Evolutionary conservation across 371 early-diverging fungal genomes (phyloP).

Genomic region (Chytridium lagenaria): DNA sequence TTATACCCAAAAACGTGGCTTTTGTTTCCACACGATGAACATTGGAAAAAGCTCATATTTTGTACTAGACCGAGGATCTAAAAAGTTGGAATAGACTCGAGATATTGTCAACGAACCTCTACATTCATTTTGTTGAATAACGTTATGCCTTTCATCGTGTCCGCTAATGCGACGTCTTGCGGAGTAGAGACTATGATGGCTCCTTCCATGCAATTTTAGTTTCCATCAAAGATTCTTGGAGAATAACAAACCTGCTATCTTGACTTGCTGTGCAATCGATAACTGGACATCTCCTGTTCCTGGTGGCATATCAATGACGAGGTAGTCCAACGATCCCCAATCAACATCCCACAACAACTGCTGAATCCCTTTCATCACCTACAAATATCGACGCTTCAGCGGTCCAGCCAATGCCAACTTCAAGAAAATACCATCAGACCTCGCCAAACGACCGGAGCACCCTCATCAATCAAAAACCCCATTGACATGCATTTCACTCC

Average conservation of each 20-base stretch:
- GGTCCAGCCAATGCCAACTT: too few species aligned
- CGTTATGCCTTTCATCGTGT: constrained; percentile 80
- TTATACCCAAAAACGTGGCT: constrained; percentile 81
- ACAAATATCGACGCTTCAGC: constrained; percentile 13
- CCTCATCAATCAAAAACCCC: constrained; percentile 83
- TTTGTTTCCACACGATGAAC: constrained; percentile 80
- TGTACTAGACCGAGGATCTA: constrained; percentile 88
- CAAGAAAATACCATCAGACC: constrained; percentile 76
- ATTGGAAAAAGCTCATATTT: constrained; percentile 87
- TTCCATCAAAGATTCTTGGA: neutral
- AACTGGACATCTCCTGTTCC: constrained; percentile 92
- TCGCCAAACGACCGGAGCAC: constrained; percentile 87
- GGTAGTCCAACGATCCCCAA: constrained; percentile 77
- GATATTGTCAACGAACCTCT: constrained; percentile 76
- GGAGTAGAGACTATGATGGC: constrained; percentile 90
- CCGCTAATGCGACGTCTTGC: constrained; percentile 85
- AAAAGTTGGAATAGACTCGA: constrained; percentile 54
- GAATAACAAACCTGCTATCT: constrained; percentile 41
- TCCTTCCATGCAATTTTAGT: constrained; percentile 47
- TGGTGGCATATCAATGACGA: constrained; percentile 92
- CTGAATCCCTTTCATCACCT: constrained; percentile 90
- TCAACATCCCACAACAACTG: constrained; percentile 85
- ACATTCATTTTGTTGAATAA: constrained; percentile 85
- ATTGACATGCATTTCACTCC: constrained; percentile 91
- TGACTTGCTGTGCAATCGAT: constrained; percentile 82